These are phyloP conservation scores for Fragaria vesca DNA, from an alignment of 306 rosid genomes.

Conservation along the genomic window DNA sequence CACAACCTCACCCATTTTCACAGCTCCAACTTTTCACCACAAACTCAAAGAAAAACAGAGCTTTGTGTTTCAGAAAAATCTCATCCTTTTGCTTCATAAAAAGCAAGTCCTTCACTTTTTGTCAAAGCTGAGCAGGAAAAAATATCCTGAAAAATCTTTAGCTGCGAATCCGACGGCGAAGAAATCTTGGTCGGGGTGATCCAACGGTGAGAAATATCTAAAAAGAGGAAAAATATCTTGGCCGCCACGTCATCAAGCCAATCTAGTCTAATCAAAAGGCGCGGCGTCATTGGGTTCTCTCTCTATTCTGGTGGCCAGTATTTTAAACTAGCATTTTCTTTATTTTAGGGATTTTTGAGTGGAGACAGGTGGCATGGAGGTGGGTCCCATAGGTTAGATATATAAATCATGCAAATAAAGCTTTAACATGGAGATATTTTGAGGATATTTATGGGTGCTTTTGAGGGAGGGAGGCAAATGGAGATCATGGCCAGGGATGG, in stretches of 20 bases:
- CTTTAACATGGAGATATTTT: not conserved
- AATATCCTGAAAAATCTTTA: conserved; percentile 25
- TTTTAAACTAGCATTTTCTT: conserved; percentile 12
- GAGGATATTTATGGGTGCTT: conserved; percentile 50
- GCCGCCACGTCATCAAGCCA: conserved; percentile 51
- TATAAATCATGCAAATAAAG: too few species aligned
- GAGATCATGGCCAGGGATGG: conserved; percentile 19
- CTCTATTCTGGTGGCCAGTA: conserved; percentile 45
- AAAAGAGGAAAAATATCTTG: conserved; percentile 44
- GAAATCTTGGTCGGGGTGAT: conserved; percentile 9
- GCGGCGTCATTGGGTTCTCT: conserved; percentile 36
- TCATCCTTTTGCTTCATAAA: not conserved
- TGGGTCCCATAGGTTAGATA: conserved; percentile 1
- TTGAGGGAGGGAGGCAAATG: not conserved
- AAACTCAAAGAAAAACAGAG: not conserved
- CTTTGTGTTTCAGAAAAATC: not conserved
- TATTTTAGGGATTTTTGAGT: not conserved
- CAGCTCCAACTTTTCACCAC: too few species aligned
- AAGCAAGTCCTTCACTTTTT: not conserved
- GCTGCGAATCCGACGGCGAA: conserved; percentile 41
- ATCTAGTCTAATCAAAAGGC: conserved; percentile 40
- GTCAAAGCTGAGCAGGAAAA: not conserved
- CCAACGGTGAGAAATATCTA: conserved; percentile 39
- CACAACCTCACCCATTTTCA: conserved; percentile 56
- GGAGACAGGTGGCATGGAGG: conserved; percentile 5